Conservation (phyloP, 2,329 filamentous ascomycete genomes). For the Aspergillus flavus region DNA sequence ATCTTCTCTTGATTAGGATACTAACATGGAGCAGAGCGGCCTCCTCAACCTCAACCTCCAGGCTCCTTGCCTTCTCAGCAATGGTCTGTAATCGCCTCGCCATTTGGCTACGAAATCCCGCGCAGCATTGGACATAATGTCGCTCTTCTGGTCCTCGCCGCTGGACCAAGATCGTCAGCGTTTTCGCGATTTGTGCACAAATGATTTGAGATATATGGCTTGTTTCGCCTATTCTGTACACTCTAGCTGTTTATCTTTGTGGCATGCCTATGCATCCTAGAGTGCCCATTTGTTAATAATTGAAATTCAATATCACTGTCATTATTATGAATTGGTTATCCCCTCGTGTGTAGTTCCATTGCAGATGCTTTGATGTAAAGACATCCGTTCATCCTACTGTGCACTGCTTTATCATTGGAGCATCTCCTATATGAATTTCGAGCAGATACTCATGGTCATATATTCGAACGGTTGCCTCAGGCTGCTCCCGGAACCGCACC, state of each 20-base stretch:
- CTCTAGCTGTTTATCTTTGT: not conserved
- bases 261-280: not conserved
- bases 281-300: not conserved
- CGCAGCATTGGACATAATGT: too few species aligned
- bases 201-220: not conserved
- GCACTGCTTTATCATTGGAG: too few species aligned
- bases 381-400: too few species aligned
- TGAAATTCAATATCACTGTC: not conserved
- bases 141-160: too few species aligned
- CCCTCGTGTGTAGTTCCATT: too few species aligned
- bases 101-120: too few species aligned
- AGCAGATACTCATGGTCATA: too few species aligned
- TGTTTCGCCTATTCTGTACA: not conserved
- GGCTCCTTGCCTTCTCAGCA: not conserved
- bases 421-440: too few species aligned
- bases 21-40: not conserved
- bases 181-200: not conserved
- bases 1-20: not conserved
- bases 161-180: too few species aligned
- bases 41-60: constrained; percentile 3
- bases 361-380: too few species aligned
- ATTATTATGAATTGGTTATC: not conserved
- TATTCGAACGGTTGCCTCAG: not conserved
- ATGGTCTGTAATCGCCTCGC: not conserved
- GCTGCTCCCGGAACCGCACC: not conserved